Conservation (phyloP, 1,284 basidiomycete species). For the Singerocomus rubriflavus region DNA sequence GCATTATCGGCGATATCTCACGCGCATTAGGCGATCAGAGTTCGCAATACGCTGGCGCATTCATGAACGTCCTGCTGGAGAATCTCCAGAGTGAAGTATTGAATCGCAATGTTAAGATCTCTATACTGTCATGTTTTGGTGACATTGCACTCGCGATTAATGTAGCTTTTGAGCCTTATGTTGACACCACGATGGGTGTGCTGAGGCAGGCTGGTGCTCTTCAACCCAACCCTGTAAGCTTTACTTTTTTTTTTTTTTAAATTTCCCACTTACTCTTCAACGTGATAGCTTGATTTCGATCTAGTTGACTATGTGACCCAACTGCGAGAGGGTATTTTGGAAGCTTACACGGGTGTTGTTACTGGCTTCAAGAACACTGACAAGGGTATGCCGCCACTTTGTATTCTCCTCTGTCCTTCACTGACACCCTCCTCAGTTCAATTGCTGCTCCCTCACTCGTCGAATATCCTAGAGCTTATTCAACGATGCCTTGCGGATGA, state of each 20-base stretch:
- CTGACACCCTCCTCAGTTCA: conserved; percentile 39
- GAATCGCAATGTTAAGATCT: conserved; percentile 94
- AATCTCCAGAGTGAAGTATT: conserved; percentile 91
- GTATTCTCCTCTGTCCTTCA: background rate
- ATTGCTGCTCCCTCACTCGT: conserved; percentile 73
- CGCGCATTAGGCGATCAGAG: conserved; percentile 87
- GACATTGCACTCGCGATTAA: conserved; percentile 96
- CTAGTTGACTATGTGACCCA: conserved; percentile 90
- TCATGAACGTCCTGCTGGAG: conserved; percentile 90
- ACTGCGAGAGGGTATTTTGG: conserved; percentile 92
- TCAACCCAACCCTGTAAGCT: conserved; percentile 77
- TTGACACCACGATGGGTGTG: conserved; percentile 89
- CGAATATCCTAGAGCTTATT: conserved; percentile 79
- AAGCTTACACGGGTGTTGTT: conserved; percentile 95
- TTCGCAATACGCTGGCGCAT: conserved; percentile 78
- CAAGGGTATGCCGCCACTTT: conserved; percentile 50
- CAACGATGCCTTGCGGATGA: conserved; percentile 81
- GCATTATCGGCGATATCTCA: conserved; percentile 93
- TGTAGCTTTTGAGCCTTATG: conserved; percentile 82
- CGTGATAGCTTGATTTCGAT: conserved; percentile 75
- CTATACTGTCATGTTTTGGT: conserved; percentile 93
- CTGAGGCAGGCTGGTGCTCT: conserved; percentile 88
- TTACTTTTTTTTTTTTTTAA: conserved; percentile 9
- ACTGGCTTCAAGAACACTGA: conserved; percentile 85
- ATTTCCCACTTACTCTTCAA: conserved; percentile 3